Percentiles rank a stretch among this genome's conserved stretches.
Conservation (phyloP, 1,284 basidiomycete species). For the Xerocomus amazonicus region DNA sequence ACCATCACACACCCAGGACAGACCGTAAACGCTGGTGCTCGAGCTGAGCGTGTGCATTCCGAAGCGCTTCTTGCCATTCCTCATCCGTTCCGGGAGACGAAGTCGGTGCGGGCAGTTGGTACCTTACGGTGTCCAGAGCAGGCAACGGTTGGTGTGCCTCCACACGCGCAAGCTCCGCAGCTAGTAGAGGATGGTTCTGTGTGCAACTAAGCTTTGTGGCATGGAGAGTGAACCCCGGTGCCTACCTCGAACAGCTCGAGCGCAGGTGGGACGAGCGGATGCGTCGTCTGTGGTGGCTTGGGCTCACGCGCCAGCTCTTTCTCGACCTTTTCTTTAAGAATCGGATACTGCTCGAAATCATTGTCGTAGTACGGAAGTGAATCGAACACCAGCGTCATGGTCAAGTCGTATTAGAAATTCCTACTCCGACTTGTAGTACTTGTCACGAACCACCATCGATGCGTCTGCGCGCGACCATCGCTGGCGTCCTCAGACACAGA, state of each 20-base stretch:
- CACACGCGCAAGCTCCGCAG: constrained; percentile 70
- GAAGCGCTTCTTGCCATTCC: constrained; percentile 76
- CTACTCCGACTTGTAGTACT: constrained; percentile 26
- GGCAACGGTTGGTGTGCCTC: constrained; percentile 68
- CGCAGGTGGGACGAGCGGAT: constrained; percentile 71
- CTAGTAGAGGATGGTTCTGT: constrained; percentile 63
- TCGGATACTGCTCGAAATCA: constrained; percentile 77
- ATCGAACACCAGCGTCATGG: constrained; percentile 56
- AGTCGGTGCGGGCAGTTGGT: constrained; percentile 73
- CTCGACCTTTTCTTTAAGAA: constrained; percentile 70
- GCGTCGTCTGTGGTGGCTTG: constrained; percentile 50
- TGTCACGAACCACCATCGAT: constrained; percentile 29
- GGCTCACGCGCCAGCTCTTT: constrained; percentile 67
- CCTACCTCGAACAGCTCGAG: constrained; percentile 67
- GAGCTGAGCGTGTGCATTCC: constrained; percentile 81
- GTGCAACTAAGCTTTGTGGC: constrained; percentile 11
- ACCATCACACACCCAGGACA: constrained; percentile 20
- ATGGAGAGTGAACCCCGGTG: constrained; percentile 3
- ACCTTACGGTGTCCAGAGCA: constrained; percentile 75
- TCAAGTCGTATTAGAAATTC: constrained; percentile 15
- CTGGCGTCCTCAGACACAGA: constrained; percentile 36
- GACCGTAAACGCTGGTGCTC: constrained; percentile 88
- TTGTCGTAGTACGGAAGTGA: constrained; percentile 94
- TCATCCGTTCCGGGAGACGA: constrained; percentile 64
- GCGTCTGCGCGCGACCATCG: constrained; percentile 49